Percentiles rank a stretch among this genome's conserved stretches.
phyloP scores from a whole-genome alignment of 169 alveolate genomes.

The Toxoplasma gondii region DNA sequence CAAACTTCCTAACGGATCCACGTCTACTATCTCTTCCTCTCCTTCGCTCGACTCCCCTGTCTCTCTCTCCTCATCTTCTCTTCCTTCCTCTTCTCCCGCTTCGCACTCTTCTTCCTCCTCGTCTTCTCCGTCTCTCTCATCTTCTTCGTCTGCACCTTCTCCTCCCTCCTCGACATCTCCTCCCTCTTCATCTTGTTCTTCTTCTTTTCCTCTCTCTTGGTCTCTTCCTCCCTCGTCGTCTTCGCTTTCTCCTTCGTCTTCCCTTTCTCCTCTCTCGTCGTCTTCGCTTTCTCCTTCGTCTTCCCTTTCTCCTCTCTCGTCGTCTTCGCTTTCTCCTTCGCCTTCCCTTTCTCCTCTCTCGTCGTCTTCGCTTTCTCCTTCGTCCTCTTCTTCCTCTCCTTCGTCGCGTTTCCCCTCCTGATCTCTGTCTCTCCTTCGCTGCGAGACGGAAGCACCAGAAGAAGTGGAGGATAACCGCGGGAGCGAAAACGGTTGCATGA shows the following conservation, averaged over 20 bases:
- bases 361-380: background rate
- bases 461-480: background rate
- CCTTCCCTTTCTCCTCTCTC: background rate
- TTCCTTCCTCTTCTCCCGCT: background rate
- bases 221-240: background rate
- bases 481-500: background rate
- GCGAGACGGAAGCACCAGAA: background rate
- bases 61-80: background rate
- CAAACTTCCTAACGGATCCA: background rate
- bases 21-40: too few relatives aligned
- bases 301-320: background rate
- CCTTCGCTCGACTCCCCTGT: background rate
- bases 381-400: background rate
- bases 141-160: too few relatives aligned
- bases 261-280: too few relatives aligned
- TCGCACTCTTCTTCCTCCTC: background rate
- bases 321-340: background rate
- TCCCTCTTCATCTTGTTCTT: too few relatives aligned
- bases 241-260: background rate
- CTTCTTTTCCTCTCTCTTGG: too few relatives aligned
- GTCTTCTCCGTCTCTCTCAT: background rate
- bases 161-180: too few relatives aligned
- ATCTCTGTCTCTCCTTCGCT: background rate
- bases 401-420: background rate
- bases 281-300: background rate